Evolutionary conservation across 208 protist species (phyloP), one percentile per base, ranked within the genome.

Genomic region (Leishmania lainsoni): DNA sequence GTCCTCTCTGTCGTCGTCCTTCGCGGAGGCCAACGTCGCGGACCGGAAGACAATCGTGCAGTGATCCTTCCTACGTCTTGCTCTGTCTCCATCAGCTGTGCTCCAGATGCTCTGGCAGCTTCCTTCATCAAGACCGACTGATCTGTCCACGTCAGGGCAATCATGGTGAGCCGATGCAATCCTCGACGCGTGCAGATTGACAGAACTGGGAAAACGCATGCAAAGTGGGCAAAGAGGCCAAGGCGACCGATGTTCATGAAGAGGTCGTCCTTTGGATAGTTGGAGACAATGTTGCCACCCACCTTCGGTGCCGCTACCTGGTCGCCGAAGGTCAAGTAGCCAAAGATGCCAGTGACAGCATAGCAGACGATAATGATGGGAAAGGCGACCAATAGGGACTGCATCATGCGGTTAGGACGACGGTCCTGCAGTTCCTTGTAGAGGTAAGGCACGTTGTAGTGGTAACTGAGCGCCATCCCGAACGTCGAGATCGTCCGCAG

Each of bases 181-280:
- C 90, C 89, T 42, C 90, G 87, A 12, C 92, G 86, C 32, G 90
- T 89, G 83, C 90, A 90, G 35, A 97, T 89, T 16, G 91, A 94
- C 12, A 97, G 82, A 39, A 97, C 90, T 20, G 93, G 93, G 70
- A 92, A 97, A 8, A 94, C 93, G 70, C 91, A 95, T 10, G 87
- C 91, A 87, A 97, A 97, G 71, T 97, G 93, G 8, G 91, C 66
- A 83, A 95, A 95, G 69, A 97, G 86, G 49, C 92, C 91, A 4
- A 97, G 74, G 12, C 91, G 90, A 3, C 87, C 93, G 72, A 97
- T 80, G 86, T 95, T 94, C 35, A 95, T 81, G 42, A 92, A 59
- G 1, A 81, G 9, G 66, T 97, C 93, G 49, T 89, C 75, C 52
- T 80, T 73, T 17, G 87, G 75, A 74, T 93, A 97, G 83, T 93